phyloP scores from a whole-genome alignment of 495 filamentous ascomycete species.

The Lasiosphaeria miniovina region DNA sequence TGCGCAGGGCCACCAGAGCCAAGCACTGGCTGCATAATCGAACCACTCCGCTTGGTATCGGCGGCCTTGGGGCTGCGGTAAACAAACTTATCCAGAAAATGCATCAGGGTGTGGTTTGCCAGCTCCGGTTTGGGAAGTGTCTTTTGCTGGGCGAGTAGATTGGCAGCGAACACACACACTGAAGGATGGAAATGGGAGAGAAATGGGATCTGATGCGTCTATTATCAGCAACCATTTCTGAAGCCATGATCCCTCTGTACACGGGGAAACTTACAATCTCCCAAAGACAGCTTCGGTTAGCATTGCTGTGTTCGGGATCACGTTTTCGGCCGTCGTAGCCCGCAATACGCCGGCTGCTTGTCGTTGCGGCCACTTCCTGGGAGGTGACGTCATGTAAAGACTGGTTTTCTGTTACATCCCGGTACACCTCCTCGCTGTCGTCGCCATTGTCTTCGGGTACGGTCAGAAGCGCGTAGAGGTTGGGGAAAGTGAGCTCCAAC shows the following conservation, averaged over 20 bases:
- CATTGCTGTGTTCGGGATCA: conserved; percentile 86
- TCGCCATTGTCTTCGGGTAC: conserved; percentile 62
- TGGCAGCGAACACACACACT: conserved; percentile 78
- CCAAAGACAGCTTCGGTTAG: conserved; percentile 88
- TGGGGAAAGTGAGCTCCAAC: conserved; percentile 69
- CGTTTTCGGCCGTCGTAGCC: conserved; percentile 85
- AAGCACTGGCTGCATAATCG: conserved; percentile 93
- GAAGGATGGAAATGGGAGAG: conserved; percentile 88
- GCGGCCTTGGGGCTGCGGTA: conserved; percentile 83
- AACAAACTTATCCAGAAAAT: conserved; percentile 95
- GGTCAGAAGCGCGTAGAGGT: conserved; percentile 68
- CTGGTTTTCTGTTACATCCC: conserved; percentile 69
- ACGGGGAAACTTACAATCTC: conserved; percentile 61
- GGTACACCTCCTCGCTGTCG: conserved; percentile 38
- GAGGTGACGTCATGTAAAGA: conserved; percentile 50
- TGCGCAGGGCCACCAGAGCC: conserved; percentile 58
- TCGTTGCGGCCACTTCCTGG: conserved; percentile 13
- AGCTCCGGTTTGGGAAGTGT: conserved; percentile 86
- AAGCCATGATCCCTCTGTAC: neutral
- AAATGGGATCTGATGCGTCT: conserved; percentile 57
- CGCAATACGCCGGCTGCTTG: neutral
- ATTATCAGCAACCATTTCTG: conserved; percentile 7
- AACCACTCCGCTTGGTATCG: conserved; percentile 62
- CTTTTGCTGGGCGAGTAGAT: conserved; percentile 61
- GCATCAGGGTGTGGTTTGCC: conserved; percentile 78